These are phyloP conservation scores for Volvox carteri DNA, from an alignment of 163 green algal species.

Conservation along the genomic window DNA sequence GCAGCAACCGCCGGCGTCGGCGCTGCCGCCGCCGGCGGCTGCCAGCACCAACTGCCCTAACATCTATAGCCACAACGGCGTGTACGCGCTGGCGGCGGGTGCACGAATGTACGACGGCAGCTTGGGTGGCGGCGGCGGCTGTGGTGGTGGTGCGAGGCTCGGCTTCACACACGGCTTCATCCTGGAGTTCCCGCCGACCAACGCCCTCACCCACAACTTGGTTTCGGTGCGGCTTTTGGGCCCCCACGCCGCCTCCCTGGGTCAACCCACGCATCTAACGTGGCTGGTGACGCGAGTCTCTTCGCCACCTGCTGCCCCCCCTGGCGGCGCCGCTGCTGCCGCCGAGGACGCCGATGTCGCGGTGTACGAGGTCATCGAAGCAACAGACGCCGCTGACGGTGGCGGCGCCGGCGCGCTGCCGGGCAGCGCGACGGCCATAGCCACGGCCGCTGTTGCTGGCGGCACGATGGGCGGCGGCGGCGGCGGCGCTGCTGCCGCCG, in stretches of 20 bases:
- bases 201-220: constrained; percentile 28
- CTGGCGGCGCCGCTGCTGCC: background rate
- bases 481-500: background rate
- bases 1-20: background rate
- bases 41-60: background rate
- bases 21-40: background rate
- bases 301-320: background rate
- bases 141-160: background rate
- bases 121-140: background rate
- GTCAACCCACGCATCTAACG: constrained; percentile 25
- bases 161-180: constrained; percentile 37
- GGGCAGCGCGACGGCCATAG: background rate
- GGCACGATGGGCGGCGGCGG: background rate
- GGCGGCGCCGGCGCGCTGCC: background rate
- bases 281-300: constrained; percentile 39
- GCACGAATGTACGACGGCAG: too few relatives aligned
- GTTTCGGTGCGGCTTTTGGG: constrained; percentile 49
- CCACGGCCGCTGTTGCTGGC: background rate
- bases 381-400: background rate
- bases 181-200: constrained; percentile 46
- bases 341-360: constrained; percentile 25
- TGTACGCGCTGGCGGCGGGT: background rate
- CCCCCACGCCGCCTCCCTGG: background rate
- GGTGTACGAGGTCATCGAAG: constrained; percentile 41
- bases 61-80: constrained; percentile 44